phyloP scores from a whole-genome alignment of 768 basidiomycete genomes.

The Lactarius evosmus region DNA sequence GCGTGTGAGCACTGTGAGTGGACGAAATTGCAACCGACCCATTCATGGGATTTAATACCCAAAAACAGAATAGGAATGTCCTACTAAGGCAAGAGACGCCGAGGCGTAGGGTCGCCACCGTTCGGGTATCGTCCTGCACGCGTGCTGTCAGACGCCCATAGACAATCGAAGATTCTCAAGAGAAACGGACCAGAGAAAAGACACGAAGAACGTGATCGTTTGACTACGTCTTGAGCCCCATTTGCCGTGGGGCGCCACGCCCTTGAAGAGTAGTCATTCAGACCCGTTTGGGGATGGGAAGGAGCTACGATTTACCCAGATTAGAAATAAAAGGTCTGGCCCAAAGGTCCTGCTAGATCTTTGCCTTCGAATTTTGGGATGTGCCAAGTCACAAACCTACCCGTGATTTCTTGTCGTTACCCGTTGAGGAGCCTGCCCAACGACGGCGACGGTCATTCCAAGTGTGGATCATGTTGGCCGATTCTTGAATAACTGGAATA shows the following conservation, averaged over 20 bases:
- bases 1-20: neutral
- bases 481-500: neutral
- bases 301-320: neutral
- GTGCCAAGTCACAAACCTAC: neutral
- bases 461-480: neutral
- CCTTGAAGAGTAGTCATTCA: neutral
- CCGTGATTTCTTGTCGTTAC: neutral
- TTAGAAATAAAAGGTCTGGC: neutral
- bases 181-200: conserved; percentile 5
- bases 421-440: neutral
- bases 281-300: neutral
- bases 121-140: neutral
- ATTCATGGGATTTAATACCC: neutral
- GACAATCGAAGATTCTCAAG: neutral
- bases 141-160: neutral
- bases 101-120: neutral
- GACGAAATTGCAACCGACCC: neutral
- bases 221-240: neutral
- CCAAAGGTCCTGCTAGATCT: neutral
- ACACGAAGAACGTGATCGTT: neutral
- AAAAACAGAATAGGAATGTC: neutral
- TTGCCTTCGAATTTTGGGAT: neutral
- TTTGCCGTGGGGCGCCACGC: neutral
- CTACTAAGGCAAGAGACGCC: neutral
- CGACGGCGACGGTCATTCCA: neutral